Conservation (phyloP, 805 yeast genomes). For the Teunomyces aglyptinius region DNA sequence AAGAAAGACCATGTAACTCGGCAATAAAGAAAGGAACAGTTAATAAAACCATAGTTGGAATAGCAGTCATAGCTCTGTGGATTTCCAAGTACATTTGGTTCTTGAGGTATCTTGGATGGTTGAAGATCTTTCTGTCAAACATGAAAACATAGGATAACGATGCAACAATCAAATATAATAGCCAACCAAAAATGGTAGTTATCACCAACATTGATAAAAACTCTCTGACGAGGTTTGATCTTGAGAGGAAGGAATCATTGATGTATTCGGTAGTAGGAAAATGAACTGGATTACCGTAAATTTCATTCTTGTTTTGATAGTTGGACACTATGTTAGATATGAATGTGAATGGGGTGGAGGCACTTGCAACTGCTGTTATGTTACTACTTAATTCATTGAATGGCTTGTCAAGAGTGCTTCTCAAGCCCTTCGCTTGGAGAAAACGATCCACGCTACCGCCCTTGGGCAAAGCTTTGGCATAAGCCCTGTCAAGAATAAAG, state of each 20-base stretch:
- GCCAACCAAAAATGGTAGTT: constrained; percentile 82
- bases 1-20: constrained; percentile 82
- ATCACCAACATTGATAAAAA: constrained; percentile 60
- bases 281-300: constrained; percentile 62
- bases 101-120: constrained; percentile 93
- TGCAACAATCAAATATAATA: constrained; percentile 75
- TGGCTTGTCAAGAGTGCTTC: background rate
- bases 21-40: constrained; percentile 89
- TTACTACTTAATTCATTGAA: background rate
- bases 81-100: constrained; percentile 89
- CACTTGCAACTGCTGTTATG: constrained; percentile 7
- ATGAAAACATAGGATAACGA: constrained; percentile 71
- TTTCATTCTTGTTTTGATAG: constrained; percentile 35
- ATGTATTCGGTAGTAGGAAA: constrained; percentile 58
- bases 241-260: constrained; percentile 63
- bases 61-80: constrained; percentile 70
- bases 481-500: constrained; percentile 67
- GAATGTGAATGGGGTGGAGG: constrained; percentile 15
- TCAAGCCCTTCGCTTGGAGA: constrained; percentile 10
- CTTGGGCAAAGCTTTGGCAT: constrained; percentile 67
- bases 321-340: constrained; percentile 14
- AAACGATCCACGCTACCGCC: constrained; percentile 39
- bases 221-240: constrained; percentile 76
- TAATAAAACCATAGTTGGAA: constrained; percentile 83
- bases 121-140: constrained; percentile 85